Evolutionary conservation across 495 filamentous ascomycete genomes (phyloP), one percentile per base, ranked within the genome.

Genomic region (Aspergillus bridgeri): DNA sequence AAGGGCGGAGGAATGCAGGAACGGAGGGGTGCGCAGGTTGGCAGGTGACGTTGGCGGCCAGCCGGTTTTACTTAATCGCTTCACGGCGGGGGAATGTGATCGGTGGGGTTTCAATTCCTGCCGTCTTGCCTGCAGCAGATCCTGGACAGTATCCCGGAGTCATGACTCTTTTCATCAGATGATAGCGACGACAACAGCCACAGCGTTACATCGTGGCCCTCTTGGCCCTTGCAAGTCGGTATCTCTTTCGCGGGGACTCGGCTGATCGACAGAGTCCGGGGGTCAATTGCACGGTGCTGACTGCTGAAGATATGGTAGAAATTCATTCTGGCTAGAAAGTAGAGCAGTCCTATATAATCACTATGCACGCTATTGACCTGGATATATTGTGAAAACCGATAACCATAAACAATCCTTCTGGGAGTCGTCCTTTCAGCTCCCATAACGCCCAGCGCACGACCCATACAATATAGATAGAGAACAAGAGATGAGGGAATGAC

Each of bases 371-470:
- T 15, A 15, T 38, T 38, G 11, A 38, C 33, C 33, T 38, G 33
- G 33, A 38, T 38, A 38, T 38, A 38, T 38, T 38, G 11, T 13
- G 4, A 38, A 4, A 38, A 38, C 17, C 13, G 17, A 38, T 38
- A 38, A 15, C 17, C 33, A 15, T 13, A 21, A 50, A 5, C 23
- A 15, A 24, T 9, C 24, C 23, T 11, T 24, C 19, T 6, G 48
- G 8, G 15, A 23, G 24, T 3, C 48, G 24, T 25, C 48, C 48
- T 21, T 50, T 24, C 48, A 50, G 48, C 24, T 29, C 33, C 52
- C 54, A 42, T 25, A 57, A 51, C 55, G 55, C 55, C 55, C 48
- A 45, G 21, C 47, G 47, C 51, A 57, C 27, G 20, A 24, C 38
- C 18, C 24, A 25, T 51, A 19, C 29, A 50, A 57, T 27, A 47